A percentile compares a stretch with the other conserved stretches of the same genome.
Conservation (phyloP, 495 filamentous ascomycete genomes). For the Xylaria cubensis region DNA sequence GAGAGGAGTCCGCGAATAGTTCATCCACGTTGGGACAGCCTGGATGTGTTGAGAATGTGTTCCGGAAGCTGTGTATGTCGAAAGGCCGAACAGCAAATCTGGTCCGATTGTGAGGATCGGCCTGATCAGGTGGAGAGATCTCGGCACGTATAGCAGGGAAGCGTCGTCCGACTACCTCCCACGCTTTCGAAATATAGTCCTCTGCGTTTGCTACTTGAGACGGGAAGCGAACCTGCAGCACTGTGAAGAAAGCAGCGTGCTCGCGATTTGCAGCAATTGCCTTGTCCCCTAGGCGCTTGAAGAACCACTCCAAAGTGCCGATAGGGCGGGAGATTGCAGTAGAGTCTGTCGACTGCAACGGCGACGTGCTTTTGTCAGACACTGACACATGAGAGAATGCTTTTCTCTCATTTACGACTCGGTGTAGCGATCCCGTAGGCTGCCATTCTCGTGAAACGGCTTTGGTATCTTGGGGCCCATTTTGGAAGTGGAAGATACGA, state of each 20-base stretch:
- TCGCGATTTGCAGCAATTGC: not conserved
- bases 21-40: not conserved
- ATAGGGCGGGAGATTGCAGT: slow-evolving; percentile 5
- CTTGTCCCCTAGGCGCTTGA: slow-evolving; percentile 8
- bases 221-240: not conserved
- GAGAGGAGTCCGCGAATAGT: slow-evolving; percentile 30
- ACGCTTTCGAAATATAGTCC: slow-evolving; percentile 1
- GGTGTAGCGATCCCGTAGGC: not conserved
- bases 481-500: slow-evolving; percentile 1
- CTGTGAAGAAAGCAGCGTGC: slow-evolving; percentile 6
- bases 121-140: not conserved
- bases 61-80: slow-evolving; percentile 2
- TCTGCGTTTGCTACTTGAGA: not conserved
- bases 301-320: slow-evolving; percentile 16
- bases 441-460: not conserved
- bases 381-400: not conserved
- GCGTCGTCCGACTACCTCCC: slow-evolving; percentile 11
- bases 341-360: not conserved
- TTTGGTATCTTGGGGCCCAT: not conserved
- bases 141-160: slow-evolving; percentile 11
- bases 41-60: not conserved
- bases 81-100: not conserved
- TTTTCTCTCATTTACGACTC: not conserved
- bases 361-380: not conserved
- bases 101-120: not conserved